Evolutionary conservation across 108 stramenopile genomes (phyloP), one percentile per base, ranked within the genome.

Genomic region (Cylindrotheca closterium): DNA sequence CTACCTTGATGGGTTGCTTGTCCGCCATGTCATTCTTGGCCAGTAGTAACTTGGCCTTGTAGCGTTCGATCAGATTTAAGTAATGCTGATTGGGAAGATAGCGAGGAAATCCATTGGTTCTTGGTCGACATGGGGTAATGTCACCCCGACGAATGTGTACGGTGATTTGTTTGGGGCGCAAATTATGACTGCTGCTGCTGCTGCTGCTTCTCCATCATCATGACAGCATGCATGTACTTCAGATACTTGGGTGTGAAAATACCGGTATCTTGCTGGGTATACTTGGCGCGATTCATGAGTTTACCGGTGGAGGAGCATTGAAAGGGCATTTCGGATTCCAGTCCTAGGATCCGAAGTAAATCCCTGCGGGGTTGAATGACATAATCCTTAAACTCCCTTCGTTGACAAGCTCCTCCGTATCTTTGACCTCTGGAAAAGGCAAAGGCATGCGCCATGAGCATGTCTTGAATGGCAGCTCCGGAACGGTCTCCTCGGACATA

Each of bases 101-200:
- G 30, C 70, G 65, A 5, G 28, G 31, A n/a, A 30, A 60, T 1
- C 34, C 51, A 31, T 55, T 26, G 21, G 29, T 12, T 2, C 23
- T 34, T 23, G 33, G 33, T 31, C 12, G 30, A 47, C 78, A 79
- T 22, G 72, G 78, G 5, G 19, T 52, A n/a, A 65, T 15, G 21
- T 70, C 54, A 8, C 78, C 78, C 22, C 78, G 60, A 28, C 60
- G 62, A 0, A 81, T 60, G 24, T 81, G 80, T 21, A 80, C 79
- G 0, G 65, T 58, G 19, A 76, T 75, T 48, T 27, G 22, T 34
- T 45, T 62, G 31, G 34, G 33, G 2, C 56, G 72, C 25, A 63
- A 55, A 31, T 23, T 45, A 0, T 51, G 18, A 1, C 30, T 24
- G 30, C 47, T 29, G 32, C 37, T 68, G 34, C n/a, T n/a, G n/a